Base-by-base conservation (phyloP, 805 yeast species). In the Suhomyces canberraensis region DNA sequence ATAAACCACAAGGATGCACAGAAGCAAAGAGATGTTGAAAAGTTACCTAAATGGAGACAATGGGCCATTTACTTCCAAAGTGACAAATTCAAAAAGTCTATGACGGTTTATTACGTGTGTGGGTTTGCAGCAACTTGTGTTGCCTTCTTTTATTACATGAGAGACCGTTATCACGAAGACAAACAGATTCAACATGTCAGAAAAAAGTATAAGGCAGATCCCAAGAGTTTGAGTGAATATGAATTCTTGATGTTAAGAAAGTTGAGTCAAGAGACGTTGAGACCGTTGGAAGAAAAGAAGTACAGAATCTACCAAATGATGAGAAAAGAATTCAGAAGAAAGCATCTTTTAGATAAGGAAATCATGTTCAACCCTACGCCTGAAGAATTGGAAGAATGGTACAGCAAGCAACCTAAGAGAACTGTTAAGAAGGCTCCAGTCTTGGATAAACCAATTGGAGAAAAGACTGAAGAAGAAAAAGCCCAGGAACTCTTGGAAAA, bases 101-200 rank as follows among this genome's bases (percentile, higher is more conserved):
- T 83, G 69, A 80, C 89, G 4, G 75, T 76, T 47, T 78, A 72
- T 52, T 76, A 83, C 44, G 53, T 84, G 28, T 76, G 75, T n/a
- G 73, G 78, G 2, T 83, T 83, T 53, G 66, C 68, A 2, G 62
- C 73, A 8, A 74, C 81, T 50, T 55, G 79, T 19, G 64, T 74
- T 15, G 75, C 80, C 39, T 85, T 87, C 35, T 70, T 76, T 39
- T 72, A 71, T 51, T 79, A 80, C 54, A 80, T 84, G 78, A 69
- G 78, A 48, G 84, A 82, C 50, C 56, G 83, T 34, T 84, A 75
- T 55, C 61, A 68, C 30, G 79, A 79, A 58, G 91, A 84, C 43
- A 66, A 75, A 40, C 87, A 82, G 50, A 61, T 78, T 40, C 73
- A 56, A 40, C 51, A 46, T 42, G 75, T 55, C 39, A 61, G 50